These are phyloP conservation scores for Paracamarosporium sp. DNA, from an alignment of 2,329 filamentous ascomycete species.

Conservation along the genomic window DNA sequence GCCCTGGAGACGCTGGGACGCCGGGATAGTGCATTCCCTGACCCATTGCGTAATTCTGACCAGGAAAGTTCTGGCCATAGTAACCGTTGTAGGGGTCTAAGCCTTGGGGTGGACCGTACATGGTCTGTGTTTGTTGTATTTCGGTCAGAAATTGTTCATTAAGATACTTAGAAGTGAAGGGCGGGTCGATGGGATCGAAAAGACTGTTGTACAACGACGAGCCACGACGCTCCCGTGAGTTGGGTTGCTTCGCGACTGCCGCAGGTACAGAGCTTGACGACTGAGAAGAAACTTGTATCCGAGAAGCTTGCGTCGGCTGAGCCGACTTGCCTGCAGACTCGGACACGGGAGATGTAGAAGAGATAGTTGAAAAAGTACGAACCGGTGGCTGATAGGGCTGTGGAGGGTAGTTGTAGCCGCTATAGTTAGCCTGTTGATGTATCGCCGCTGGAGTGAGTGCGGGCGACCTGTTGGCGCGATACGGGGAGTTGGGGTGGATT, in stretches of 20 bases:
- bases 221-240: constrained; percentile 23
- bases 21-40: constrained; percentile 53
- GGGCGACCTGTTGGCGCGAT: constrained; percentile 65
- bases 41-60: constrained; percentile 57
- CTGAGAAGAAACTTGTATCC: constrained; percentile 15
- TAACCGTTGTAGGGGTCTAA: constrained; percentile 50
- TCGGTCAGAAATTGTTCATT: constrained; percentile 77
- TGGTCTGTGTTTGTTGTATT: constrained; percentile 67
- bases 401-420: constrained; percentile 67
- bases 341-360: constrained; percentile 19
- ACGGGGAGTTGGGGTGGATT: constrained; percentile 64
- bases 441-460: constrained; percentile 68
- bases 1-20: constrained; percentile 53
- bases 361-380: constrained; percentile 59
- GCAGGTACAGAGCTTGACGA: constrained; percentile 17
- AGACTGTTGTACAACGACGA: constrained; percentile 26
- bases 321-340: constrained; percentile 29
- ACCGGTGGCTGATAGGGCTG: constrained; percentile 67
- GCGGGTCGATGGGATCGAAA: constrained; percentile 49
- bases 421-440: constrained; percentile 64
- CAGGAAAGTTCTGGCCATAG: constrained; percentile 49
- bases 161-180: constrained; percentile 71
- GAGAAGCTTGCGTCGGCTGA: constrained; percentile 20
- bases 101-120: constrained; percentile 61
- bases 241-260: constrained; percentile 21